Conservation (phyloP, 2,329 filamentous ascomycete species). For the Penicillium griseofulvum region DNA sequence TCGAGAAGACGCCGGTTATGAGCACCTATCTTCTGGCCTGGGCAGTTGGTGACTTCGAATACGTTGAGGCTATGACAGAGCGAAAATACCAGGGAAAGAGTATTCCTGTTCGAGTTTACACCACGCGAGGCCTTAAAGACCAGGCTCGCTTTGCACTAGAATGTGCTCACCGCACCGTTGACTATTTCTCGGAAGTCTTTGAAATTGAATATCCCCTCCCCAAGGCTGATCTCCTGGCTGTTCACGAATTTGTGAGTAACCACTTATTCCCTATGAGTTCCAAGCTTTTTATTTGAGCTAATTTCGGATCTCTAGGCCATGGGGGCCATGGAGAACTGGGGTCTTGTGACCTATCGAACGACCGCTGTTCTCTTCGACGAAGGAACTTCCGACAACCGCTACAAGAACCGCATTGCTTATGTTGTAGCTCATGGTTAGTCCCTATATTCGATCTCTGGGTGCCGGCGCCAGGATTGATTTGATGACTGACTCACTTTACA, state of each 20-base stretch:
- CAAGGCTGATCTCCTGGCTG: slow-evolving; percentile 85
- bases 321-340: slow-evolving; percentile 95
- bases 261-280: not conserved
- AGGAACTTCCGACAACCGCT: slow-evolving; percentile 81
- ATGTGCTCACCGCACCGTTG: slow-evolving; percentile 88
- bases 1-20: slow-evolving; percentile 85
- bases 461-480: not conserved
- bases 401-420: slow-evolving; percentile 92
- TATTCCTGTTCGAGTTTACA: slow-evolving; percentile 92
- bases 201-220: slow-evolving; percentile 89
- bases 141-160: slow-evolving; percentile 87
- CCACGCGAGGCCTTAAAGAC: slow-evolving; percentile 87
- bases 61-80: slow-evolving; percentile 86
- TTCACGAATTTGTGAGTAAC: slow-evolving; percentile 80
- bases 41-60: slow-evolving; percentile 96
- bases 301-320: slow-evolving; percentile 44
- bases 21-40: slow-evolving; percentile 86
- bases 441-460: not conserved
- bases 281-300: slow-evolving; percentile 27
- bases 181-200: slow-evolving; percentile 94
- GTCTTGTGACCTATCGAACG: slow-evolving; percentile 90
- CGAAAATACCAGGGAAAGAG: slow-evolving; percentile 87
- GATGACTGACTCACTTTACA: slow-evolving; percentile 14
- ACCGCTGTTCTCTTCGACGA: slow-evolving; percentile 97
- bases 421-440: slow-evolving; percentile 77